Evolutionary conservation across 1,139 yeast species (phyloP).

Genomic region (Scheffersomyces segobiensis): DNA sequence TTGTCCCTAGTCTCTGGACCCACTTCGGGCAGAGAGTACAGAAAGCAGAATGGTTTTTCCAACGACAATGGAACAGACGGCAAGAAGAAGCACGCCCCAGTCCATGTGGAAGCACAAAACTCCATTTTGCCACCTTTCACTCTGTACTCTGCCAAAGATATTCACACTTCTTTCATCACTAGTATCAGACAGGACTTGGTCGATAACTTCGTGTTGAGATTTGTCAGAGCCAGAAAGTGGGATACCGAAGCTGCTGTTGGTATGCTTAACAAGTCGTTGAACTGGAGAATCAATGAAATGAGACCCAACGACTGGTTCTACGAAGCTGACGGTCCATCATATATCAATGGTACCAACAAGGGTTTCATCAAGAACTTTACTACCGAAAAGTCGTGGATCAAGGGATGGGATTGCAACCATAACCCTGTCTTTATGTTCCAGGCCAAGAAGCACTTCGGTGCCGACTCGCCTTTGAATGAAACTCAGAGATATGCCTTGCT

Average conservation of each 20-base stretch:
- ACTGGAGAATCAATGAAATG: constrained; percentile 38
- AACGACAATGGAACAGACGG: constrained; percentile 1
- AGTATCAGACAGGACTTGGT: constrained; percentile 32
- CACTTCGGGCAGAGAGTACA: constrained; percentile 1
- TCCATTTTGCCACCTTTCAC: constrained; percentile 15
- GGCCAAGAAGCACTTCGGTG: constrained; percentile 42
- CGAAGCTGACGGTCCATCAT: constrained; percentile 44
- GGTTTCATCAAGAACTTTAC: constrained; percentile 42
- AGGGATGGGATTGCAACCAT: constrained; percentile 39
- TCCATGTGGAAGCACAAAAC: background rate
- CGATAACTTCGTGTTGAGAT: constrained; percentile 38
- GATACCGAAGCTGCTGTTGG: constrained; percentile 30
- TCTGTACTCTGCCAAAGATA: constrained; percentile 25
- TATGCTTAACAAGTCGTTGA: constrained; percentile 38
- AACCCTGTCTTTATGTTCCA: constrained; percentile 43
- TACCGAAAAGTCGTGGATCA: constrained; percentile 39
- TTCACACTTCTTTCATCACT: constrained; percentile 26
- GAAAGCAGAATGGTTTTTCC: constrained; percentile 1
- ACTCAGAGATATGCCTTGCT: constrained; percentile 41
- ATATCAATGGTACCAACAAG: constrained; percentile 28
- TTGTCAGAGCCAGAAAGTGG: constrained; percentile 47
- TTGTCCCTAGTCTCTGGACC: background rate
- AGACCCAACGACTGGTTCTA: constrained; percentile 32
- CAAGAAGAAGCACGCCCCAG: constrained; percentile 5
- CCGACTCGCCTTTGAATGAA: constrained; percentile 39